These are phyloP conservation scores for Coprinopsis marcescibilis DNA, from an alignment of 768 basidiomycete genomes.

Conservation along the genomic window DNA sequence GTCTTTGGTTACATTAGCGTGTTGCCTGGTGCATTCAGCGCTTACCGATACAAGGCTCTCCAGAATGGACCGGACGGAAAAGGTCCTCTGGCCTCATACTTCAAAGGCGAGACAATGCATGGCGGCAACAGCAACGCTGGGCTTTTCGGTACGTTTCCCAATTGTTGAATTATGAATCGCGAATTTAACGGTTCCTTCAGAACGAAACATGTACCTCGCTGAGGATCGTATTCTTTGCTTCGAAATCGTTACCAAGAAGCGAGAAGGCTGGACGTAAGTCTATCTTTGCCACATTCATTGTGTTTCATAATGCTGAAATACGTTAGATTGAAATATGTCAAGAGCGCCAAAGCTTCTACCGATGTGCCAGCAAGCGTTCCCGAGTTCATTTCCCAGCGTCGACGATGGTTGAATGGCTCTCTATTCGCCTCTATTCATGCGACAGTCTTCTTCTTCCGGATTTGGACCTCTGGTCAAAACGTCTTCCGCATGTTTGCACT, in stretches of 20 bases:
- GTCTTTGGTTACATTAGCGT: conserved; percentile 86
- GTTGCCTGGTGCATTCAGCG: conserved; percentile 88
- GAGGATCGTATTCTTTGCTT: conserved; percentile 91
- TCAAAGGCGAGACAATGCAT: conserved; percentile 89
- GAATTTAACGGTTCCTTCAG: conserved; percentile 16
- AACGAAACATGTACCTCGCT: conserved; percentile 90
- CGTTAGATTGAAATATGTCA: conserved; percentile 81
- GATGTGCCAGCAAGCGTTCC: conserved; percentile 89
- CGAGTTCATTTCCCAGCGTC: conserved; percentile 92
- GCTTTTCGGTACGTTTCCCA: conserved; percentile 48
- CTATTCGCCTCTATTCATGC: conserved; percentile 93
- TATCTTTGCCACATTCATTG: conserved; percentile 7
- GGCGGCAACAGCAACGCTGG: conserved; percentile 56
- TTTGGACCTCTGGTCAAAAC: conserved; percentile 90
- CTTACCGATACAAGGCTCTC: conserved; percentile 85
- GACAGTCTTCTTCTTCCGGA: conserved; percentile 80
- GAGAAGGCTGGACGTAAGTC: conserved; percentile 74
- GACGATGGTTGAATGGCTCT: conserved; percentile 85
- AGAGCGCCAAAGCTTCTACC: conserved; percentile 92
- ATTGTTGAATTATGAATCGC: background rate
- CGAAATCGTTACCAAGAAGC: conserved; percentile 88
- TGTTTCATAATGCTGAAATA: conserved; percentile 1
- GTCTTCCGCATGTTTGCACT: conserved; percentile 78
- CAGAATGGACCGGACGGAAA: conserved; percentile 83
- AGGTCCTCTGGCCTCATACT: conserved; percentile 88